phyloP scores from a whole-genome alignment of 1,284 basidiomycete species.

The Pterula multifida region DNA sequence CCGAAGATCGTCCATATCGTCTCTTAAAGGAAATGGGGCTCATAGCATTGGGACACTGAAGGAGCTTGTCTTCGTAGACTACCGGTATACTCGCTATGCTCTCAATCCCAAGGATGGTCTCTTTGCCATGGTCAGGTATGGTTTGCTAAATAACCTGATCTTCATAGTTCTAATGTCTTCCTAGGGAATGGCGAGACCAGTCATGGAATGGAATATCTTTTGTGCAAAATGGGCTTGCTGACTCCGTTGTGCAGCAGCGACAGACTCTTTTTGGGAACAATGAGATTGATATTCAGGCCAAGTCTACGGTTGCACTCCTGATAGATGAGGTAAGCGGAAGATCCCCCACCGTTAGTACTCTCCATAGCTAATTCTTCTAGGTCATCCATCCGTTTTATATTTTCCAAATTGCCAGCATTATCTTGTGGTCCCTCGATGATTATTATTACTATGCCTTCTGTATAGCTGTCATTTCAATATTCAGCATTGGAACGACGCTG shows the following conservation, averaged over 20 bases:
- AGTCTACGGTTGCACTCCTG: conserved; percentile 71
- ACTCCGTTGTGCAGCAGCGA: conserved; percentile 51
- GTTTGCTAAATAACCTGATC: conserved; percentile 3
- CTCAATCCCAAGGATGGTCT: conserved; percentile 78
- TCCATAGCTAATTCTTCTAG: conserved; percentile 24
- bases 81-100: conserved; percentile 86
- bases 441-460: conserved; percentile 98
- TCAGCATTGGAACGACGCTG: conserved; percentile 81
- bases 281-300: conserved; percentile 84
- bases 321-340: conserved; percentile 77
- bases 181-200: conserved; percentile 87
- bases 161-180: conserved; percentile 6
- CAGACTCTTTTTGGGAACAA: conserved; percentile 76
- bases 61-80: conserved; percentile 55
- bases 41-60: conserved; percentile 27
- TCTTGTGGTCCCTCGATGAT: conserved; percentile 90
- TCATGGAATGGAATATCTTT: conserved; percentile 55
- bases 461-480: conserved; percentile 84
- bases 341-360: neutral
- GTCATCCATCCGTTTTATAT: conserved; percentile 95
- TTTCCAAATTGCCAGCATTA: conserved; percentile 94
- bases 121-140: conserved; percentile 74
- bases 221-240: conserved; percentile 54
- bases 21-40: neutral
- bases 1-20: neutral